phyloP scores from a whole-genome alignment of 2,329 filamentous ascomycete species.

The Epichloe elymi region DNA sequence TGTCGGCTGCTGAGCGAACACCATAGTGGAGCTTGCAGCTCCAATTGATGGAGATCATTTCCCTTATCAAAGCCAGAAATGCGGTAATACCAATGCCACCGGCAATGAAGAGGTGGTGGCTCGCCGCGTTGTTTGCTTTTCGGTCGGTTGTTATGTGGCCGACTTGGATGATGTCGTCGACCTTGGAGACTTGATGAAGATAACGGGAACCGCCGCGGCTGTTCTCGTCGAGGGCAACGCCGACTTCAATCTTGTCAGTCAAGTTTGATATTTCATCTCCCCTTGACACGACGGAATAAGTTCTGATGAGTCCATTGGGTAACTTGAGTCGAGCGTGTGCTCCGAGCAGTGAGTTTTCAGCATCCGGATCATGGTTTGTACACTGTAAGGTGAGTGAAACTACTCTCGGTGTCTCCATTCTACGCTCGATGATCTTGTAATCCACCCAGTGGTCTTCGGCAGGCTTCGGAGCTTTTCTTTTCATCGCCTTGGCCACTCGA shows the following conservation, averaged over 20 bases:
- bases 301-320: conserved; percentile 40
- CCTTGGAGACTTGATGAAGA: conserved; percentile 34
- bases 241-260: conserved; percentile 41
- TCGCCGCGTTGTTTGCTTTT: conserved; percentile 30
- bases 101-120: conserved; percentile 48
- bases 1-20: conserved; percentile 35
- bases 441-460: conserved; percentile 26
- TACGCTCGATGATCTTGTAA: conserved; percentile 36
- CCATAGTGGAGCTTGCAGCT: conserved; percentile 45
- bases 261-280: conserved; percentile 4
- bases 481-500: conserved; percentile 34
- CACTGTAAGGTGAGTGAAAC: conserved; percentile 39
- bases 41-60: conserved; percentile 30
- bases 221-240: conserved; percentile 39
- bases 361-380: conserved; percentile 19
- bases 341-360: conserved; percentile 27
- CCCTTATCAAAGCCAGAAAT: conserved; percentile 38
- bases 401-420: conserved; percentile 35
- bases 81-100: conserved; percentile 56
- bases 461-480: conserved; percentile 12
- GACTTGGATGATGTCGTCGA: conserved; percentile 37
- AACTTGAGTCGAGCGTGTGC: conserved; percentile 45
- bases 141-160: conserved; percentile 38
- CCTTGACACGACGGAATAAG: conserved; percentile 44
- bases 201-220: conserved; percentile 50